Conservation (phyloP, 2,329 filamentous ascomycete genomes). For the Nannizzia gypsea region DNA sequence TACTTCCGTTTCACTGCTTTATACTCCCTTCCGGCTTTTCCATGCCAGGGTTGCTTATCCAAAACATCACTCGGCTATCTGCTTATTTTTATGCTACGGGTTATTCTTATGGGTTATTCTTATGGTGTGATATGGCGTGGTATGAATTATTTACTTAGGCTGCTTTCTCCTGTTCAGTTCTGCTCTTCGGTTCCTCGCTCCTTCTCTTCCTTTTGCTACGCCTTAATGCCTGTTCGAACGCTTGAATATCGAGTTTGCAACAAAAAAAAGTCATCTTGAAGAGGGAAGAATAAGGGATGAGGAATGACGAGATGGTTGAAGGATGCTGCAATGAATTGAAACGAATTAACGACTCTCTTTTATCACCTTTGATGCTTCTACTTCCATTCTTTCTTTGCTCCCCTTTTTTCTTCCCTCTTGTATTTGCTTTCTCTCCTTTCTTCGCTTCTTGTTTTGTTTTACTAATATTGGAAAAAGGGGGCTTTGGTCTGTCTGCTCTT, state of each 20-base stretch:
- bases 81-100: too few species aligned
- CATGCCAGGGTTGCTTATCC: not conserved
- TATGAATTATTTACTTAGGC: not conserved
- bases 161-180: not conserved
- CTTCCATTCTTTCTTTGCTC: not conserved
- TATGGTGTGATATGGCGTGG: not conserved
- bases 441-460: conserved; percentile 5
- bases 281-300: too few species aligned
- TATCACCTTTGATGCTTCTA: not conserved
- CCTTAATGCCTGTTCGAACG: too few species aligned
- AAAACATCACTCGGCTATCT: not conserved
- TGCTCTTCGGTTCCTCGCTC: not conserved
- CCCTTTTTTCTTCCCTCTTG: not conserved
- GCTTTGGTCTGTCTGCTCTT: conserved; percentile 1
- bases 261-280: not conserved
- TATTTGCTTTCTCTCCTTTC: not conserved
- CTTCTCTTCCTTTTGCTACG: too few species aligned
- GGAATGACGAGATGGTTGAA: not conserved
- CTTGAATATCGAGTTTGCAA: not conserved
- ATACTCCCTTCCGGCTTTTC: not conserved
- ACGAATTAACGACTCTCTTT: not conserved
- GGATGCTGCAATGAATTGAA: conserved; percentile 2
- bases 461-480: not conserved
- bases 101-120: not conserved
- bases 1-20: not conserved